Percentiles rank a stretch among this genome's conserved stretches.
phyloP scores from a whole-genome alignment of 2,329 filamentous ascomycete genomes.

The Colletotrichum nymphaeae region DNA sequence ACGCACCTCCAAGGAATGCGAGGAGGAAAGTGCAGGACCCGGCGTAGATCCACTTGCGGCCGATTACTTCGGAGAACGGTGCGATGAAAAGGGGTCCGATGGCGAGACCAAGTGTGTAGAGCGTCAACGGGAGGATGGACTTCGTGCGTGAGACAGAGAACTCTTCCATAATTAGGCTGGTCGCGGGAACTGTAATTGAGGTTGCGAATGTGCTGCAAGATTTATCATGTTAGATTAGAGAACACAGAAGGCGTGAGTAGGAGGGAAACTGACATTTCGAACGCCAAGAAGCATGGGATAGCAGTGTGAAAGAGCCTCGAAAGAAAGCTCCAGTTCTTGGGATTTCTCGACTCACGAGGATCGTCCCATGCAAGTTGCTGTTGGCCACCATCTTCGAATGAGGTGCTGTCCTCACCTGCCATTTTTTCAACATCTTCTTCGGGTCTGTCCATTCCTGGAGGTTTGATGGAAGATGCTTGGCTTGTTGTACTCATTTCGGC shows the following conservation, averaged over 20 bases:
- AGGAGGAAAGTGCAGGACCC: conserved; percentile 74
- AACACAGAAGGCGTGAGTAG: not conserved
- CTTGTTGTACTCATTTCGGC: not conserved
- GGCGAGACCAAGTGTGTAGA: conserved; percentile 80
- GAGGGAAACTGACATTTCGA: conserved; percentile 26
- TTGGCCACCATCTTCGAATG: not conserved
- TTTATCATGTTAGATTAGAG: accelerated
- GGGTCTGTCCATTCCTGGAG: not conserved
- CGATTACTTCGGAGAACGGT: conserved; percentile 75
- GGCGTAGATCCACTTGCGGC: conserved; percentile 77
- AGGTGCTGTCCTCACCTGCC: not conserved
- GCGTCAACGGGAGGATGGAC: conserved; percentile 55
- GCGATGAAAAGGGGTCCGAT: conserved; percentile 85
- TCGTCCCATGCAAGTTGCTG: conserved; percentile 21
- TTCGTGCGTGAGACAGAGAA: conserved; percentile 35
- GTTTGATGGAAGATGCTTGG: not conserved
- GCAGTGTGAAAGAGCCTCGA: conserved; percentile 28
- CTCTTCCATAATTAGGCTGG: conserved; percentile 11
- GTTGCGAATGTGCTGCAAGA: conserved; percentile 29
- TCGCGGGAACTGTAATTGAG: conserved; percentile 33
- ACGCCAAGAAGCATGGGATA: conserved; percentile 35
- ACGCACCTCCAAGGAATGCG: conserved; percentile 73
- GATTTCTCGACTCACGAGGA: conserved; percentile 33
- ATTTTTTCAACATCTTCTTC: conserved; percentile 12
- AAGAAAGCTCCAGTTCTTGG: conserved; percentile 30